A percentile compares a stretch with the other conserved stretches of the same genome.
These are phyloP conservation scores for Diaporthe eres DNA, from an alignment of 2,329 filamentous ascomycete species.

Conservation along the genomic window DNA sequence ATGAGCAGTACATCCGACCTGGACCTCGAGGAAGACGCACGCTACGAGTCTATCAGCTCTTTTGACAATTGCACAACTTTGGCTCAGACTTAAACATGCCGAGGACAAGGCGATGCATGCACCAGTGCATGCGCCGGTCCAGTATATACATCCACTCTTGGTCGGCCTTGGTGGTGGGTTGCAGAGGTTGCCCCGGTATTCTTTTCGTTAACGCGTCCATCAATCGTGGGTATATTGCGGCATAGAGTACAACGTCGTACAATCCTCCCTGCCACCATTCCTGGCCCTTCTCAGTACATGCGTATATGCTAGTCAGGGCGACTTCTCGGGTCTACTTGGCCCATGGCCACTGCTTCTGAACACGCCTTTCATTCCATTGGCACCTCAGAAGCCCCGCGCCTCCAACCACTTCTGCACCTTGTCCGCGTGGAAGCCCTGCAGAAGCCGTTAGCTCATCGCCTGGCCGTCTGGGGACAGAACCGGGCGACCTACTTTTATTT, in stretches of 20 bases:
- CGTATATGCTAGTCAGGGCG: not conserved
- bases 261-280: not conserved
- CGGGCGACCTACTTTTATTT: conserved; percentile 74
- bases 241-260: not conserved
- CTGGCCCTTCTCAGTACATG: not conserved
- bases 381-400: conserved; percentile 42
- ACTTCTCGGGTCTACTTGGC: no score
- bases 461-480: not conserved
- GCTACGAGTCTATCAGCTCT: not conserved
- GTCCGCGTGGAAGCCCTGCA: conserved; percentile 37
- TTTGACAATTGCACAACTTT: not conserved
- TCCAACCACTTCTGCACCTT: conserved; percentile 42
- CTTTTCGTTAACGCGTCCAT: not conserved
- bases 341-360: not conserved
- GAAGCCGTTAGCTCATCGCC: not conserved
- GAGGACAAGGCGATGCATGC: not conserved
- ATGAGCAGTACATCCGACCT: not conserved
- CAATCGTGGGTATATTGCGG: not conserved
- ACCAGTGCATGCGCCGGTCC: not conserved
- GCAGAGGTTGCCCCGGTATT: no score
- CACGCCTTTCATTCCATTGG: not conserved
- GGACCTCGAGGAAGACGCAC: no score
- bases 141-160: not conserved
- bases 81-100: not conserved
- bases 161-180: not conserved